Evolutionary conservation across 257 asterid genomes (phyloP).

Genomic region (Solanum etuberosum): DNA sequence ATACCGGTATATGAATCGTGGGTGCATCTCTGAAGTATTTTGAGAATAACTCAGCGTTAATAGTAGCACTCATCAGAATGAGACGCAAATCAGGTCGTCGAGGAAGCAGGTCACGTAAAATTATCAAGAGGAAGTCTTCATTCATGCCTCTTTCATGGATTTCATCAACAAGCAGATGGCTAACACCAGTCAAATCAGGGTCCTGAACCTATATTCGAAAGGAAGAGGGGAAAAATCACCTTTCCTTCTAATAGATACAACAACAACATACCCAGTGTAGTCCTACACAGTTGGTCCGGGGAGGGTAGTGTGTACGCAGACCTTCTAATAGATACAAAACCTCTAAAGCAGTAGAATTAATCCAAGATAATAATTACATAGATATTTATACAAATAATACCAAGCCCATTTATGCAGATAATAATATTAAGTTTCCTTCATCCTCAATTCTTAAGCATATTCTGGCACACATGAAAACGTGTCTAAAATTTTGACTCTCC

Average conservation of each 20-base stretch:
- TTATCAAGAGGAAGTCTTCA: slow-evolving; percentile 86
- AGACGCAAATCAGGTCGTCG: slow-evolving; percentile 89
- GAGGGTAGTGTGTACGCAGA: not conserved
- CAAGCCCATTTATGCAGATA: not conserved
- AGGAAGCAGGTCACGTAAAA: slow-evolving; percentile 80
- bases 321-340: not conserved
- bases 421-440: not conserved
- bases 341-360: not conserved
- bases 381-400: not conserved
- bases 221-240: slow-evolving; percentile 3
- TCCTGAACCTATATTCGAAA: slow-evolving; percentile 51
- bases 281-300: not conserved
- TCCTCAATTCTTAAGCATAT: not conserved
- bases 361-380: not conserved
- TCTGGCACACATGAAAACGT: not conserved
- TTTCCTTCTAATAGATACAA: not conserved
- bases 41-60: slow-evolving; percentile 83
- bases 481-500: not conserved
- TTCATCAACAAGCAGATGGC: slow-evolving; percentile 91
- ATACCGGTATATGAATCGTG: slow-evolving; percentile 81
- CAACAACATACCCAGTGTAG: not conserved
- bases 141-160: slow-evolving; percentile 98
- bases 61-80: slow-evolving; percentile 96
- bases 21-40: slow-evolving; percentile 84
- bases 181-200: slow-evolving; percentile 66